phyloP scores from a whole-genome alignment of 345 rosid species.

The Linum trigynum region DNA sequence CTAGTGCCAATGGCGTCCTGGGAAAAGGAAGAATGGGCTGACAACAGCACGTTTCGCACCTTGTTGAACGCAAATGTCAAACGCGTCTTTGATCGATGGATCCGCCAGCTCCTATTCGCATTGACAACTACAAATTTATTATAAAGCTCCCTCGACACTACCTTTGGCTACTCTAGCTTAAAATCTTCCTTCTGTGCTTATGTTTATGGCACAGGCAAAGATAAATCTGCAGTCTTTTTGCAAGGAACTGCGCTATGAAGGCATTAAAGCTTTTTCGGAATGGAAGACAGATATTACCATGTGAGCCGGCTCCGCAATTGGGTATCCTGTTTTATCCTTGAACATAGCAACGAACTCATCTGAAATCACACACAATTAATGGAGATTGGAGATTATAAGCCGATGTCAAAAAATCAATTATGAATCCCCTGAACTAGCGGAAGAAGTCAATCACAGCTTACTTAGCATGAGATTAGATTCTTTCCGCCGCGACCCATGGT shows the following conservation, averaged over 20 bases:
- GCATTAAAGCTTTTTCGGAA: no score
- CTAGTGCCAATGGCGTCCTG: slow-evolving; percentile 92
- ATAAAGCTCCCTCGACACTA: no score
- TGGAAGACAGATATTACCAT: slow-evolving; percentile 41
- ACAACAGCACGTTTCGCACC: slow-evolving; percentile 80
- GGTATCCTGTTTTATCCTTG: slow-evolving; percentile 58
- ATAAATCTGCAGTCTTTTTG: no score
- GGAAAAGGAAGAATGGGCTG: slow-evolving; percentile 86
- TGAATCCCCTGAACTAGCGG: not conserved
- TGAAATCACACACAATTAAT: slow-evolving; percentile 25
- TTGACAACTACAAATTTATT: not conserved
- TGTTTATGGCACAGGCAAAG: no score
- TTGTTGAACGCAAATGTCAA: slow-evolving; percentile 52
- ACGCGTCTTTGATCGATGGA: slow-evolving; percentile 81
- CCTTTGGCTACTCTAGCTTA: no score
- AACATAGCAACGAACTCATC: slow-evolving; percentile 87
- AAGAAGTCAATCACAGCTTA: slow-evolving; percentile 15
- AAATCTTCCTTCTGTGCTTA: no score
- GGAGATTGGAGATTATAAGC: not conserved
- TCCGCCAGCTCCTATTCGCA: slow-evolving; percentile 66
- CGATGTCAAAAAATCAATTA: not conserved
- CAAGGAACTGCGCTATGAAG: no score
- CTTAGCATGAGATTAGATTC: slow-evolving; percentile 88
- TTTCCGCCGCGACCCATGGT: slow-evolving; percentile 84
- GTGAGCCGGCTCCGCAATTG: slow-evolving; percentile 87